Percentiles rank a stretch among this genome's conserved stretches.
Conservation (phyloP, 2,329 filamentous ascomycete genomes). For the Mollisiaceae sp. region DNA sequence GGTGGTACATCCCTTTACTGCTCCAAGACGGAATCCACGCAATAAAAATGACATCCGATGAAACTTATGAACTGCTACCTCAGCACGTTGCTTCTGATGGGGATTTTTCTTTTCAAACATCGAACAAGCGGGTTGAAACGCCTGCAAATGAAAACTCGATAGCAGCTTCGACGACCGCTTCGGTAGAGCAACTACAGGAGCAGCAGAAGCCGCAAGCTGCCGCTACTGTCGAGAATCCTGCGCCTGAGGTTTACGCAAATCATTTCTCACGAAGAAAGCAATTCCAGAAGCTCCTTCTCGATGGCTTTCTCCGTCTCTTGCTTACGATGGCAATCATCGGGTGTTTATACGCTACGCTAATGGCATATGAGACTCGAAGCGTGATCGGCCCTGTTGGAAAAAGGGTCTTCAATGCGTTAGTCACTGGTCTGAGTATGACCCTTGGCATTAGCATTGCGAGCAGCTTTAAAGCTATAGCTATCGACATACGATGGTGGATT, state of each 20-base stretch:
- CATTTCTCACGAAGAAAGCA: neutral
- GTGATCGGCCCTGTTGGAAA: constrained; percentile 4
- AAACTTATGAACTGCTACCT: neutral
- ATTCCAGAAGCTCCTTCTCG: neutral
- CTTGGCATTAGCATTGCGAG: constrained; percentile 14
- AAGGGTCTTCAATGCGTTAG: constrained; percentile 13
- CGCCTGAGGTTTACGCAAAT: neutral
- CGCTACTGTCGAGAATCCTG: neutral
- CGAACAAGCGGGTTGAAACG: neutral
- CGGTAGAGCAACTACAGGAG: neutral
- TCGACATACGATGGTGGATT: constrained; percentile 16
- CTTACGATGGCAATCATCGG: constrained; percentile 1
- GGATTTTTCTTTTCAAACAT: neutral
- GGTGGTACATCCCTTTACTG: neutral
- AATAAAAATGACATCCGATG: neutral
- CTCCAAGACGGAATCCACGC: neutral
- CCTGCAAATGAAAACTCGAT: neutral
- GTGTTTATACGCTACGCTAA: constrained; percentile 1
- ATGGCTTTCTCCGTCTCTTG: neutral
- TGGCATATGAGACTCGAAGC: neutral
- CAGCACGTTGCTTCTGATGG: neutral
- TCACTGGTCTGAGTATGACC: constrained; percentile 12
- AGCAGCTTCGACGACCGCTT: neutral
- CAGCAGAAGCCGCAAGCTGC: no score
- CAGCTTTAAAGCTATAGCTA: constrained; percentile 16